phyloP scores from a whole-genome alignment of 192 early-diverging fungal species.

The Podila minutissima region DNA sequence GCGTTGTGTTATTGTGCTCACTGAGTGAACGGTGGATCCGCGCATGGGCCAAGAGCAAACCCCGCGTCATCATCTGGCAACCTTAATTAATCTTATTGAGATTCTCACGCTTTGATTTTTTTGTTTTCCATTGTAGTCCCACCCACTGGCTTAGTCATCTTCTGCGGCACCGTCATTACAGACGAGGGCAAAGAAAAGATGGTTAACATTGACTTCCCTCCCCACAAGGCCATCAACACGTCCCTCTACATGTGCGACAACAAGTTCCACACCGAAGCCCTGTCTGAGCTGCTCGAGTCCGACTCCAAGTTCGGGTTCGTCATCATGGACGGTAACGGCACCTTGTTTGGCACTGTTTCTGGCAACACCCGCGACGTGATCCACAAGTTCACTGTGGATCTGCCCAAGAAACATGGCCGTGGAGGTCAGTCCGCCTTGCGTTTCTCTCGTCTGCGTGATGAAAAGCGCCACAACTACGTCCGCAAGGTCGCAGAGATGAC shows the following conservation, averaged over 20 bases:
- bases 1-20: not conserved
- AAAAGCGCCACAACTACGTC: constrained; percentile 99
- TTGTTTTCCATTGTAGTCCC: constrained; percentile 65
- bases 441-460: constrained; percentile 98
- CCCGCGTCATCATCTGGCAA: not conserved
- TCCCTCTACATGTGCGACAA: constrained; percentile 98
- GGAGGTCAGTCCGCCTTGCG: constrained; percentile 99
- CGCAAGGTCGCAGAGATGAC: constrained; percentile 98
- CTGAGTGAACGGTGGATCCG: too few species aligned
- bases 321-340: constrained; percentile 98
- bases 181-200: constrained; percentile 99
- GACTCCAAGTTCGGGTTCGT: constrained; percentile 99
- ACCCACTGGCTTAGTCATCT: constrained; percentile 94
- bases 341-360: constrained; percentile 93
- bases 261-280: constrained; percentile 98
- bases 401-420: constrained; percentile 99
- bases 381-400: constrained; percentile 95
- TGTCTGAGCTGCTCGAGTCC: constrained; percentile 90
- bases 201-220: constrained; percentile 98
- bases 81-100: not conserved
- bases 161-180: constrained; percentile 96
- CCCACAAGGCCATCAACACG: constrained; percentile 99
- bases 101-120: not conserved
- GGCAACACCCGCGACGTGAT: constrained; percentile 95
- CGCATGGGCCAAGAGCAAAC: not conserved